phyloP scores from a whole-genome alignment of 305 asterid genomes.

The Fraxinus albicans region DNA sequence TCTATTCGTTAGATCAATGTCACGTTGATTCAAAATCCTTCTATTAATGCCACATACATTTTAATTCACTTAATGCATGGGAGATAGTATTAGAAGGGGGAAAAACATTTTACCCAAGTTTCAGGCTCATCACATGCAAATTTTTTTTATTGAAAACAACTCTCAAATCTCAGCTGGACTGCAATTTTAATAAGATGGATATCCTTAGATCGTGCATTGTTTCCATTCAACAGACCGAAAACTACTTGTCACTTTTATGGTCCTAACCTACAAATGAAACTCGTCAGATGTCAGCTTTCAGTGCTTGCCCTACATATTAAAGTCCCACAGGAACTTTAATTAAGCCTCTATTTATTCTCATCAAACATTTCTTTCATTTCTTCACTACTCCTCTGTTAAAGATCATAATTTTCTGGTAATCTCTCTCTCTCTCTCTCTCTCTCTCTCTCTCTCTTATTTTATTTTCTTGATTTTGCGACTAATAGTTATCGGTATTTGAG shows the following conservation, averaged over 20 bases:
- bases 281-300: conserved; percentile 43
- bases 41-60: no score
- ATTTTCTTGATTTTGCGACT: background rate
- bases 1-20: no score
- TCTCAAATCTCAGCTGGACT: background rate
- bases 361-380: conserved; percentile 35
- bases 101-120: no score
- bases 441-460: background rate
- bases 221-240: conserved; percentile 4
- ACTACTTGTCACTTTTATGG: conserved; percentile 28
- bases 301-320: conserved; percentile 29
- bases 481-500: background rate
- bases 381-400: conserved; percentile 24
- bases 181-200: background rate
- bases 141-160: background rate
- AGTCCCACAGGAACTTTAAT: background rate
- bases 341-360: conserved; percentile 64
- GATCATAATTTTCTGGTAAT: background rate
- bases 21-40: no score
- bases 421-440: background rate
- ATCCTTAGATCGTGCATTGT: background rate
- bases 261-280: conserved; percentile 42
- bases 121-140: background rate
- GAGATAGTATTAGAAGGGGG: no score
- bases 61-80: no score